Evolutionary conservation across 2,329 filamentous ascomycete genomes (phyloP), one percentile per base, ranked within the genome.

Genomic region (Beauveria asiatica): DNA sequence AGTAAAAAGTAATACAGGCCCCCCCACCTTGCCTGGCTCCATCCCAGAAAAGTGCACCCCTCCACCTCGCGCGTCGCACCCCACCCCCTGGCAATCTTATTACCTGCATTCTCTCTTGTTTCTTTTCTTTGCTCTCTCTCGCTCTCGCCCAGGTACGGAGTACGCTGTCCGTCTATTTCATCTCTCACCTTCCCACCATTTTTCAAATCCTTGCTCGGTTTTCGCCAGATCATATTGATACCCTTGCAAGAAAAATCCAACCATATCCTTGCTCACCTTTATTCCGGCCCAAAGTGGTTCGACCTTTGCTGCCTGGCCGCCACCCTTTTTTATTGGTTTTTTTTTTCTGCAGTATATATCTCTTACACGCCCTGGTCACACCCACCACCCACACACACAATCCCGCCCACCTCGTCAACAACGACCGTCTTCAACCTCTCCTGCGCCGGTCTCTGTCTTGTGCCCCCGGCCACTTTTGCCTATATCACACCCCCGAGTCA

Each of bases 361-460:
- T 39, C 57, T 59, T 59, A 59, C 57, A 59, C 49, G 57, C 57
- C 57, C 49, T 46, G 25, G 49, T 53, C 57, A 8, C n/a, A 42
- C 16, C 39, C 39, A 17, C n/a, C 39, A 42, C n/a, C 39, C n/a
- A n/a, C 30, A 19, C n/a, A 25, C 25, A 30, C 25, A 33, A 50
- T 25, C 3, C 17, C 46, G 37, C 33, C 39, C 37, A 48, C 33
- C 46, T 57, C 21, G 21, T 33, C 16, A 39, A 39, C 50, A 9
- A 45, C 39, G n/a, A 17, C 7, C 19, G 27, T 56, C 53, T 25
- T 17, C 42, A 48, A 25, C 19, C 21, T n/a, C 21, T 30, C n/a
- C n/a, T n/a, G 25, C n/a, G 16, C 41, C 17, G 17, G 16, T 42
- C 16, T 42, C 45, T 23, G 33, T 30, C 45, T 27, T 23, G 45